Percentiles rank a stretch among this genome's conserved stretches.
These are phyloP conservation scores for Tulasnella sp. DNA, from an alignment of 768 basidiomycete genomes.

Conservation along the genomic window DNA sequence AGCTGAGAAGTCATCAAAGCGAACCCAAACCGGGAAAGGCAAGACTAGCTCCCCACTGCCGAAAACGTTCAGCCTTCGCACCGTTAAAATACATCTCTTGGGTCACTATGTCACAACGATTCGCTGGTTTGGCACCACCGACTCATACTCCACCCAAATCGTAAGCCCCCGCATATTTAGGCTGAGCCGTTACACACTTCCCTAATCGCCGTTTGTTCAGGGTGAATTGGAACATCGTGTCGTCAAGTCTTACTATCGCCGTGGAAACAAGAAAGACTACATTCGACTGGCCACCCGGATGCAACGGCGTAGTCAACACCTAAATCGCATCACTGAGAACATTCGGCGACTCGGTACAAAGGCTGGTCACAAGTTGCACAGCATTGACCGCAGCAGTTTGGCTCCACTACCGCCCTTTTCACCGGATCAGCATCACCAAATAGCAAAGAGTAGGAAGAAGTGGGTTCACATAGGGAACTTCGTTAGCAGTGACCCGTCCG, in stretches of 20 bases:
- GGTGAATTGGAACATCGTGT: slow-evolving; percentile 15
- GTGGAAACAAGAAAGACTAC: background rate
- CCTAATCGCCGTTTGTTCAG: too few species aligned
- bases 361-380: background rate
- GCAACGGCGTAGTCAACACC: background rate
- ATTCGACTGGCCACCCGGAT: background rate
- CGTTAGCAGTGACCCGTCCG: background rate
- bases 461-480: background rate
- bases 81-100: too few species aligned
- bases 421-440: background rate
- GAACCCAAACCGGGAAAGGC: too few species aligned
- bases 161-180: too few species aligned
- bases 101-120: too few species aligned
- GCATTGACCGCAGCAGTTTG: background rate
- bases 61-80: too few species aligned
- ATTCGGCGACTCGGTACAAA: background rate
- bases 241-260: background rate
- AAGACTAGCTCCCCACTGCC: slow-evolving; percentile 10
- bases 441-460: background rate
- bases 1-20: too few species aligned
- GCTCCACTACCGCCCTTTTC: background rate
- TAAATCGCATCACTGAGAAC: background rate
- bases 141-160: too few species aligned
- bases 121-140: too few species aligned
- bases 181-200: too few species aligned